Evolutionary conservation across 2,329 filamentous ascomycete genomes (phyloP), one percentile per base, ranked within the genome.

Genomic region (Thielaviopsis ethacetica): DNA sequence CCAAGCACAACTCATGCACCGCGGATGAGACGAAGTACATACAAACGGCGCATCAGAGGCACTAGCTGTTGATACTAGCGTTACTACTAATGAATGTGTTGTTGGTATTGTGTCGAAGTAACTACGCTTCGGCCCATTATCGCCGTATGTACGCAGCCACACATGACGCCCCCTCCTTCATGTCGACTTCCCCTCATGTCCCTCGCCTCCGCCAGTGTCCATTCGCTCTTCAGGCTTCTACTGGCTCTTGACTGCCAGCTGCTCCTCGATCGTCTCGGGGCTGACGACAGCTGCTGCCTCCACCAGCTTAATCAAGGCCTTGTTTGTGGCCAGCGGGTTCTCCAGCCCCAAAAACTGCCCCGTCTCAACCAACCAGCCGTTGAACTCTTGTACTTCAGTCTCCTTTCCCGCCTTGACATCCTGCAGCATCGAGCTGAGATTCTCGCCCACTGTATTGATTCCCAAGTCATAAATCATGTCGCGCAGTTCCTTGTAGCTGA

Each of bases 391-490:
- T 51, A 83, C 73, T 66, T 83, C 80, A 5, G 80, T 82, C 59
- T 66, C 64, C 65, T 75, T 76, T 17, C 76, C 75, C 6, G 75
- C 73, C 34, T 65, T 67, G 13, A 78, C 72, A 64, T 84, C 80
- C 67, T 84, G 81, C 5, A 82, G 71, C 81, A 84, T 84, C 4
- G 79, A 82, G 66, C 79, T 82, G 10, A 70, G 76, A 65, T 84
- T 84, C 34, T 75, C 70, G 1, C 73, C 77, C 7, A 79, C 72
- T 9, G 66, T 67, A 56, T 75, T 68, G 24, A 50, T 27, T n/a
- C 60, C 58, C 15, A 59, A 50, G 34, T 61, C 34, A 10, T 56
- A 52, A 6, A 84, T 67, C 69, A 78, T 74, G 2, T 65, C 62
- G 27, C 70, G 71, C 30, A 83, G 68, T 3, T 64, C 66, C 4